Conservation (phyloP, 179 eudicot genomes). For the Sideroxylon spinosum region DNA sequence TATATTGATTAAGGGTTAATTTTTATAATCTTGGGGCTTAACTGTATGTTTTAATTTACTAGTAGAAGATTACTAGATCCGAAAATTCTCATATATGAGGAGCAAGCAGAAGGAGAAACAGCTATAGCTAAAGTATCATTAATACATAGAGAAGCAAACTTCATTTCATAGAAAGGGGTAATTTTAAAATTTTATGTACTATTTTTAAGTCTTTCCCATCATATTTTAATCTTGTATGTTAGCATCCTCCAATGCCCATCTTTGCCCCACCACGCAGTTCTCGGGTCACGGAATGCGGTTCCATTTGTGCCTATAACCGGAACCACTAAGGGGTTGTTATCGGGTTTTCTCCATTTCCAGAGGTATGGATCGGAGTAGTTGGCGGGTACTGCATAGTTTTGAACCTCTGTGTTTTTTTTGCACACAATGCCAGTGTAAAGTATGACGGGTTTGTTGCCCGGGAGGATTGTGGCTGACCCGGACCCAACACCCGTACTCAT, state of each 20-base stretch:
- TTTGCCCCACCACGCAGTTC: conserved; percentile 52
- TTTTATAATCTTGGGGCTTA: too few relatives aligned
- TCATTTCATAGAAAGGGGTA: too few relatives aligned
- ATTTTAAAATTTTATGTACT: too few relatives aligned
- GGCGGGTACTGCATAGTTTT: conserved; percentile 57
- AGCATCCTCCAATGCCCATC: conserved; percentile 50
- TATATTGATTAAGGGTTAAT: too few relatives aligned
- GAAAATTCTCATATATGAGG: too few relatives aligned
- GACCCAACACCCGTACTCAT: conserved; percentile 43
- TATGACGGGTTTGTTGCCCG: conserved; percentile 45
- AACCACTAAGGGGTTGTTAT: conserved; percentile 49
- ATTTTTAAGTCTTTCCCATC: too few relatives aligned
- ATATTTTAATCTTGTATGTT: too few relatives aligned
- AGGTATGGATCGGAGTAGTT: conserved; percentile 57
- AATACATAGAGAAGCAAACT: too few relatives aligned
- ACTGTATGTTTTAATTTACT: too few relatives aligned
- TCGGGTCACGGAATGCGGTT: conserved; percentile 57
- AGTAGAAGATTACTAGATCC: too few relatives aligned
- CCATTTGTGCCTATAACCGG: conserved; percentile 32
- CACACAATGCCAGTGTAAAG: conserved; percentile 52
- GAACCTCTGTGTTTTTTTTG: conserved; percentile 36
- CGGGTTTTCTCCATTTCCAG: conserved; percentile 56
- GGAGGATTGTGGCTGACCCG: conserved; percentile 51
- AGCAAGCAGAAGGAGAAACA: too few relatives aligned
- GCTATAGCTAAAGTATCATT: too few relatives aligned